phyloP scores from a whole-genome alignment of 2,329 filamentous ascomycete species.

The Apiospora kogelbergensis region DNA sequence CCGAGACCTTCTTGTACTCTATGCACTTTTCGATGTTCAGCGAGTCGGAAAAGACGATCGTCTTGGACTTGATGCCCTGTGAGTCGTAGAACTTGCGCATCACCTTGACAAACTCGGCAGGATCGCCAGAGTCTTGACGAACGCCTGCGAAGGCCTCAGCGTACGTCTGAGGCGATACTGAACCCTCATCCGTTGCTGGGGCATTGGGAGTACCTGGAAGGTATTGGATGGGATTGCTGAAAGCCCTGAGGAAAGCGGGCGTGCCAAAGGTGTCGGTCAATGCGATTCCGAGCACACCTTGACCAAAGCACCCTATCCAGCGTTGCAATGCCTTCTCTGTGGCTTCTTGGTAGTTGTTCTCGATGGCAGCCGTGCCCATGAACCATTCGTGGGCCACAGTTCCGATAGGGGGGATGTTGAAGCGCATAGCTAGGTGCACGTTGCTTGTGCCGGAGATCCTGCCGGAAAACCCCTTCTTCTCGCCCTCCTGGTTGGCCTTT shows the following conservation, averaged over 20 bases:
- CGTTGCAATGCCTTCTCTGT: conserved; percentile 82
- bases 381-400: conserved; percentile 98
- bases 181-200: conserved; percentile 40
- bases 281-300: conserved; percentile 80
- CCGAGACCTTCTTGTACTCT: conserved; percentile 82
- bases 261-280: conserved; percentile 97
- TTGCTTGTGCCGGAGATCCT: conserved; percentile 90
- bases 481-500: conserved; percentile 71
- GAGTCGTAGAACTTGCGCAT: conserved; percentile 80
- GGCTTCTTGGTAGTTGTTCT: conserved; percentile 78
- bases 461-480: conserved; percentile 64
- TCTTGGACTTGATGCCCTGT: conserved; percentile 77
- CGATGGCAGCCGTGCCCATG: conserved; percentile 95
- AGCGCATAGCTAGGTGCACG: conserved; percentile 94
- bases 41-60: conserved; percentile 93
- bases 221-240: conserved; percentile 62
- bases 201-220: conserved; percentile 39
- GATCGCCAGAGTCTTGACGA: conserved; percentile 88
- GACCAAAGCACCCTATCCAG: conserved; percentile 90
- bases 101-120: conserved; percentile 72
- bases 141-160: conserved; percentile 82
- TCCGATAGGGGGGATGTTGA: conserved; percentile 79
- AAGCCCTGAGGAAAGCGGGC: conserved; percentile 80
- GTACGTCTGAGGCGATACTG: conserved; percentile 60
- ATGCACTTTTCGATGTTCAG: conserved; percentile 88